Evolutionary conservation across 345 rosid genomes (phyloP).

Genomic region (Eucalyptus fibrosa): DNA sequence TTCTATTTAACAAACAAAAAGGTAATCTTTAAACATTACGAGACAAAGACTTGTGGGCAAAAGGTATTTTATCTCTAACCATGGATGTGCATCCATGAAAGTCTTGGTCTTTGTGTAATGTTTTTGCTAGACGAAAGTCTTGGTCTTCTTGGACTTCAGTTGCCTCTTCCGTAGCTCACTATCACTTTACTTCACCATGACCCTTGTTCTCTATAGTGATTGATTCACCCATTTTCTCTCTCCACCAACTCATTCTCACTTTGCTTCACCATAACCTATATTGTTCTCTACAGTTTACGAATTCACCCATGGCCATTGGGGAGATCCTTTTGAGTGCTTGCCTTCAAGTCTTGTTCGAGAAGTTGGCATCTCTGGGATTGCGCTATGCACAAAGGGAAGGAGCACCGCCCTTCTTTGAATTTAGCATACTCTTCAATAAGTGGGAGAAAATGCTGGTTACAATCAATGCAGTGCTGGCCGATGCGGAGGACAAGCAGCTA

Average conservation of each 20-base stretch:
- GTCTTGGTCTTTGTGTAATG: neutral
- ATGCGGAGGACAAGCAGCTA: neutral
- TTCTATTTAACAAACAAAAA: too few relatives aligned
- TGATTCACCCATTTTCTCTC: neutral
- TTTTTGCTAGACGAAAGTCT: too few relatives aligned
- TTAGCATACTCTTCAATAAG: neutral
- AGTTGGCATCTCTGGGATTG: neutral
- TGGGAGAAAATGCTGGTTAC: neutral
- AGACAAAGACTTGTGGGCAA: too few relatives aligned
- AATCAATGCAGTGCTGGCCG: neutral
- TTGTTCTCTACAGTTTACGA: neutral
- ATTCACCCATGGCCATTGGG: neutral
- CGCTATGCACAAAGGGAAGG: fast-evolving
- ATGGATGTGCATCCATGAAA: too few relatives aligned
- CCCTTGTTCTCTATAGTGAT: neutral
- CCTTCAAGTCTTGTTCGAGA: neutral
- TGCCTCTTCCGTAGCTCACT: too few relatives aligned
- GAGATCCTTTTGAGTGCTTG: neutral
- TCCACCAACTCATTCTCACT: neutral
- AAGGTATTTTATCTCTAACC: too few relatives aligned
- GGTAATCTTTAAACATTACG: too few relatives aligned
- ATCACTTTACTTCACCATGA: neutral
- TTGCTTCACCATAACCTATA: neutral
- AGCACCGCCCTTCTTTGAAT: neutral
- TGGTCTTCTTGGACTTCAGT: neutral